These are phyloP conservation scores for Trypanosoma platydactyli DNA, from an alignment of 208 protist species.

Conservation along the genomic window DNA sequence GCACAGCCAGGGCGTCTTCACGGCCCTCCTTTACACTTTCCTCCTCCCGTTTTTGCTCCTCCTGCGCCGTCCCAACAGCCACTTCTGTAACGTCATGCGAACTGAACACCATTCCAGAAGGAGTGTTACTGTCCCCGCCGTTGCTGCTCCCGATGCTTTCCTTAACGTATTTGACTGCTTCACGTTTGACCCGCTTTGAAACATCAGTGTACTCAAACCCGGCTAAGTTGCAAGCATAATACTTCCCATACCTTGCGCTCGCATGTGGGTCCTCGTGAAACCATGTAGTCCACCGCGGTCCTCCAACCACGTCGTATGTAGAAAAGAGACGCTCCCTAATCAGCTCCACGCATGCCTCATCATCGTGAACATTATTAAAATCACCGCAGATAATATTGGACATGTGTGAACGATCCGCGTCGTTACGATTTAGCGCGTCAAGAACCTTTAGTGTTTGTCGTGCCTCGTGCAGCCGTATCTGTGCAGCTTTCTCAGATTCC, in stretches of 20 bases:
- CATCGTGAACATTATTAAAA: constrained; percentile 71
- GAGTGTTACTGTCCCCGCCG: neutral
- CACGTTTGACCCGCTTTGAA: constrained; percentile 38
- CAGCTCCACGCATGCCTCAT: constrained; percentile 76
- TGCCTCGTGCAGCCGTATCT: constrained; percentile 57
- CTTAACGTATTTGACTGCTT: constrained; percentile 38
- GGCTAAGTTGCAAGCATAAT: constrained; percentile 42
- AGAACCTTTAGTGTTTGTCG: constrained; percentile 65
- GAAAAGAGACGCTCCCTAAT: constrained; percentile 70
- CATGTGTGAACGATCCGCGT: constrained; percentile 65
- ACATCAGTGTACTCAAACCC: constrained; percentile 37
- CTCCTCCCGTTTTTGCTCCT: neutral
- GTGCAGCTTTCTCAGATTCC: constrained; percentile 44
- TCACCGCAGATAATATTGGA: constrained; percentile 70
- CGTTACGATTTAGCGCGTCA: constrained; percentile 54
- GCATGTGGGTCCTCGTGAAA: constrained; percentile 43
- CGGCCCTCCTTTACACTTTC: neutral
- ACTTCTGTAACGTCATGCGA: too few relatives aligned
- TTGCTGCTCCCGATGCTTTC: constrained; percentile 17
- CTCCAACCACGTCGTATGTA: constrained; percentile 82
- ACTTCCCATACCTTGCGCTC: constrained; percentile 33
- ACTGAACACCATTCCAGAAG: too few relatives aligned
- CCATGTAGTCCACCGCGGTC: constrained; percentile 82
- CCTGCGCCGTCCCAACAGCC: neutral
- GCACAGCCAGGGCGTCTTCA: constrained; percentile 38